phyloP scores from a whole-genome alignment of 2,329 filamentous ascomycete genomes.

The Mycosphaerella sp. region DNA sequence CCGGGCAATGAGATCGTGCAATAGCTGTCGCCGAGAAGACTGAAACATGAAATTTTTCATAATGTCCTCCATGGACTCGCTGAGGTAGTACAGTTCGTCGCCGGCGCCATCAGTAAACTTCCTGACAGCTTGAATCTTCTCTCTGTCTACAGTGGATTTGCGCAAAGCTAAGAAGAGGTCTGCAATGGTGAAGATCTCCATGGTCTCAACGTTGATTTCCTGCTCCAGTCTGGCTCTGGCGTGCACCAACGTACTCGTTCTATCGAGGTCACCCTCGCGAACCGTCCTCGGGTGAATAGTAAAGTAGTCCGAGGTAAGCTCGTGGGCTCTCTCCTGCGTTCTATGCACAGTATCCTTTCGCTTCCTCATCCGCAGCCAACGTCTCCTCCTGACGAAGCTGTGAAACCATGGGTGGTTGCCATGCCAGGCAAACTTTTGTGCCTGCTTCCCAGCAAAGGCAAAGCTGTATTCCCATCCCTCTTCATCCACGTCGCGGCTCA shows the following conservation, averaged over 20 bases:
- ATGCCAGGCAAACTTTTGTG: constrained; percentile 60
- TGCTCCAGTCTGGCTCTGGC: constrained; percentile 33
- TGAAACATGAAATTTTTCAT: constrained; percentile 88
- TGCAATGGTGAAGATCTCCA: constrained; percentile 59
- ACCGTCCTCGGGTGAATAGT: constrained; percentile 51
- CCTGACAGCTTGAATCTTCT: constrained; percentile 78
- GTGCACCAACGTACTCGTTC: constrained; percentile 16
- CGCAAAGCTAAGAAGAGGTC: constrained; percentile 64
- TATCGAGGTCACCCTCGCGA: constrained; percentile 21
- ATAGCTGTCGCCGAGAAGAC: constrained; percentile 69
- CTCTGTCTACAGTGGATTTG: constrained; percentile 71
- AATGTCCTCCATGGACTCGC: constrained; percentile 71
- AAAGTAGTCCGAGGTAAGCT: constrained; percentile 74
- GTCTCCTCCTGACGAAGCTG: constrained; percentile 82
- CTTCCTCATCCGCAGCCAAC: constrained; percentile 78
- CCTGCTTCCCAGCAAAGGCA: constrained; percentile 56
- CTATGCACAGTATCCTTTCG: constrained; percentile 49
- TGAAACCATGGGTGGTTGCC: constrained; percentile 84
- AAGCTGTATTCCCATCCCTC: constrained; percentile 97
- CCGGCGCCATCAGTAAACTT: constrained; percentile 73
- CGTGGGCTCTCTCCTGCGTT: constrained; percentile 52
- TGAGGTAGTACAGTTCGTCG: constrained; percentile 69
- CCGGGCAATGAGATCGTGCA: constrained; percentile 60
- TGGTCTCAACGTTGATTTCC: constrained; percentile 43
- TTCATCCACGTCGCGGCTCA: constrained; percentile 76